Evolutionary conservation across 257 asterid genomes (phyloP).

Genomic region (Avicennia marina): DNA sequence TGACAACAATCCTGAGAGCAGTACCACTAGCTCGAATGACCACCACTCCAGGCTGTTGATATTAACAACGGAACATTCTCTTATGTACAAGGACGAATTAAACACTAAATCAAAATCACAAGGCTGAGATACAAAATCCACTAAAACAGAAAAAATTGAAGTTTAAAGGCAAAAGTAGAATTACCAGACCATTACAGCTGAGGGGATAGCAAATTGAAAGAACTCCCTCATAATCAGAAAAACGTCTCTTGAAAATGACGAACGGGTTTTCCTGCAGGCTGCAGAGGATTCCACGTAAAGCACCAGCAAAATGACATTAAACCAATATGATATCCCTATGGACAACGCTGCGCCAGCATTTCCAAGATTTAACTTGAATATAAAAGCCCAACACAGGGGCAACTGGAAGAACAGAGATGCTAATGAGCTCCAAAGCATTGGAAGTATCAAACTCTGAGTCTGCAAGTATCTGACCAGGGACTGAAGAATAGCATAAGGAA

Average conservation of each 20-base stretch:
- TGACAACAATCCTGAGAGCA: constrained; percentile 74
- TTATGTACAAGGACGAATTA: not conserved
- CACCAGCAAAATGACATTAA: constrained; percentile 48
- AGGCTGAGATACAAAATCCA: no score
- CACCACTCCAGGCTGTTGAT: constrained; percentile 74
- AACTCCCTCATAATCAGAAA: constrained; percentile 45
- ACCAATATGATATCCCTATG: constrained; percentile 68
- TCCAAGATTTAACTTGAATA: constrained; percentile 55
- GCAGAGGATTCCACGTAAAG: constrained; percentile 54
- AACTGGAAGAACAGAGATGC: constrained; percentile 54
- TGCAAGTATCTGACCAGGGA: constrained; percentile 63
- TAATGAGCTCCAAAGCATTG: constrained; percentile 64
- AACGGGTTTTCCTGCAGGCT: constrained; percentile 38
- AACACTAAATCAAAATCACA: no score
- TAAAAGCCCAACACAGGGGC: constrained; percentile 58
- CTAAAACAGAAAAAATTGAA: not conserved
- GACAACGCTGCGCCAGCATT: constrained; percentile 68
- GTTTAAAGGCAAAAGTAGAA: not conserved
- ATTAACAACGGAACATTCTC: not conserved
- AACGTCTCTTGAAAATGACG: constrained; percentile 35
- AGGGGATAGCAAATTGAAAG: constrained; percentile 63
- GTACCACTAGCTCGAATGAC: constrained; percentile 62
- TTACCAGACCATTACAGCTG: constrained; percentile 90
- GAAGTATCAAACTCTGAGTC: constrained; percentile 64
- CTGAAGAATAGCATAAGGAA: constrained; percentile 75